A percentile compares a stretch with the other conserved stretches of the same genome.
Conservation (phyloP, 31 red algal genomes). For the Porphyra umbilicalis region DNA sequence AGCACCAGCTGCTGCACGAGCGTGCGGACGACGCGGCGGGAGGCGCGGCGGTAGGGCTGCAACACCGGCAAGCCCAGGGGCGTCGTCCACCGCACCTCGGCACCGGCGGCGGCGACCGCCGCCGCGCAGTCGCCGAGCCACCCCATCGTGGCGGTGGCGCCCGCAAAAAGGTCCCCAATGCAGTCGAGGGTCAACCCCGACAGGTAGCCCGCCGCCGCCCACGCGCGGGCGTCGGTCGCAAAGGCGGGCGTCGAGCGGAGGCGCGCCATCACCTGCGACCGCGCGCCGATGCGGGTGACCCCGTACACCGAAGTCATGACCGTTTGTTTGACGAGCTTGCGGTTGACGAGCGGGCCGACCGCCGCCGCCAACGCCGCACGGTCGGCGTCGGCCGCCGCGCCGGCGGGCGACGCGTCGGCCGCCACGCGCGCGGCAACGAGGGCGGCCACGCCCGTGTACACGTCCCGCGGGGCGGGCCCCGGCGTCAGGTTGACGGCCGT, state of each 20-base stretch:
- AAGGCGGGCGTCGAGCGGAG: conserved; percentile 33
- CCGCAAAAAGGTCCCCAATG: conserved; percentile 63
- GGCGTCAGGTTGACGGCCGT: conserved; percentile 78
- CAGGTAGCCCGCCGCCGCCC: conserved; percentile 44
- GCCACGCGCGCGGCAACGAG: conserved; percentile 36
- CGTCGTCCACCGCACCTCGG: conserved; percentile 74
- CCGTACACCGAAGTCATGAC: conserved; percentile 97
- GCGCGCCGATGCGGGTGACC: conserved; percentile 68
- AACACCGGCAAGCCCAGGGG: conserved; percentile 72
- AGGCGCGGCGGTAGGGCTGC: conserved; percentile 62
- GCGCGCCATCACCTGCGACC: conserved; percentile 54
- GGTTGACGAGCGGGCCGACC: conserved; percentile 4
- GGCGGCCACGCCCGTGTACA: conserved; percentile 68
- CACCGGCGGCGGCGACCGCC: conserved; percentile 20
- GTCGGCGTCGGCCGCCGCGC: conserved; percentile 30
- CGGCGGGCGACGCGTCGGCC: conserved; percentile 14
- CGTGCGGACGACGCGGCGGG: conserved; percentile 32
- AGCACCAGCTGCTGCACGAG: conserved; percentile 59
- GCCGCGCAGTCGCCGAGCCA: conserved; percentile 59
- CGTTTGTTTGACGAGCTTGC: conserved; percentile 94
- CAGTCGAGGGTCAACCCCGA: conserved; percentile 54
- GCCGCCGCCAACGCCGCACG: conserved; percentile 31
- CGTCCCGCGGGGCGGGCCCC: conserved; percentile 68
- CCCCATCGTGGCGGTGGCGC: conserved; percentile 67
- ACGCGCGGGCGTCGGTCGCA: conserved; percentile 20